Percentiles rank a stretch among this genome's conserved stretches.
These are phyloP conservation scores for Nigrospora osmanthi DNA, from an alignment of 2,329 filamentous ascomycete genomes.

Conservation along the genomic window DNA sequence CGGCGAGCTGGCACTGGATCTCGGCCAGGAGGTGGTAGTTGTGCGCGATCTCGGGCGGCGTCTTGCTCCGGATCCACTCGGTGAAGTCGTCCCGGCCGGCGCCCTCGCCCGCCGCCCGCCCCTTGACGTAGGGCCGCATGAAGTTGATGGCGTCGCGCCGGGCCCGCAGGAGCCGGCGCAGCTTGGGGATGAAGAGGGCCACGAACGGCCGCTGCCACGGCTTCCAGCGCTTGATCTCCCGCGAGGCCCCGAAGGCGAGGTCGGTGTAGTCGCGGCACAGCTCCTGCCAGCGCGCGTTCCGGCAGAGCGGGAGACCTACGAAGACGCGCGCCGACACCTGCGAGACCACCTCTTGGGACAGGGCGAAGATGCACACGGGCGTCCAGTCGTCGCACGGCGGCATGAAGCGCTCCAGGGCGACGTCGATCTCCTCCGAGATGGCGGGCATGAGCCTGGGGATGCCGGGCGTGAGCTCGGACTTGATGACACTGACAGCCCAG, in stretches of 20 bases:
- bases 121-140: not conserved
- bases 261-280: not conserved
- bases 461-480: not conserved
- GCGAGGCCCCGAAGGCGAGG: not conserved
- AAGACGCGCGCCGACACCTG: conserved; percentile 22
- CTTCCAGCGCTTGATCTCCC: not conserved
- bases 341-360: conserved; percentile 15
- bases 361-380: conserved; percentile 14
- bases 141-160: not conserved
- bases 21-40: not conserved
- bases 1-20: conserved; percentile 5
- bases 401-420: conserved; percentile 4
- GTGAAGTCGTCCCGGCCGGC: not conserved
- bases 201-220: not conserved
- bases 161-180: not conserved
- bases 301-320: conserved; percentile 19
- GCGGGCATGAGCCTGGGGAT: not conserved
- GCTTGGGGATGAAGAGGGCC: not conserved
- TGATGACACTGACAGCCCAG: not conserved
- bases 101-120: not conserved
- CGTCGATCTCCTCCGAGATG: not conserved
- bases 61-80: not conserved
- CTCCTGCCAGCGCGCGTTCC: conserved; percentile 1
- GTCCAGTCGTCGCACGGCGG: not conserved
- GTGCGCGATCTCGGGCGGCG: not conserved